These are phyloP conservation scores for Urostyla sp. DNA, from an alignment of 73 alveolate genomes.

Conservation along the genomic window DNA sequence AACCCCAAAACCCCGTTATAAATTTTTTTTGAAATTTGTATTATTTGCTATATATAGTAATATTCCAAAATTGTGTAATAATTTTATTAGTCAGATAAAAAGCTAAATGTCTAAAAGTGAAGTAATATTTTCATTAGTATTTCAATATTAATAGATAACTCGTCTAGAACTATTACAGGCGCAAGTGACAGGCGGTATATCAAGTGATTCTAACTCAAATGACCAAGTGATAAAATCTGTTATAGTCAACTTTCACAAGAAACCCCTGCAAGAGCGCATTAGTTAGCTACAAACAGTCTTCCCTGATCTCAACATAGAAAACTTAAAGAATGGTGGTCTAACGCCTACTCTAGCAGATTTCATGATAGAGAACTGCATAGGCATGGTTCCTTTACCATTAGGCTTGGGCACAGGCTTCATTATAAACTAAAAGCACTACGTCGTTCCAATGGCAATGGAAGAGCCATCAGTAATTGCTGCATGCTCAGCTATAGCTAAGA, in stretches of 20 bases:
- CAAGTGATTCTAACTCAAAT: neutral
- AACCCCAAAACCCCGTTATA: no score
- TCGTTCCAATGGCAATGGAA: constrained; percentile 98
- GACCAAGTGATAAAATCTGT: constrained; percentile 37
- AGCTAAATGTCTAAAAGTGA: no score
- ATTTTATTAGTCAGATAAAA: no score
- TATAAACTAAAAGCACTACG: constrained; percentile 89
- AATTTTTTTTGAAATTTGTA: no score
- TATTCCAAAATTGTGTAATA: no score
- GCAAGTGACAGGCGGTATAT: neutral
- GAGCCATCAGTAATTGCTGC: constrained; percentile 99
- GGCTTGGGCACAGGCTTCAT: constrained; percentile 96
- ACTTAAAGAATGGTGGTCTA: constrained; percentile 88
- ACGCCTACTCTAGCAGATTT: constrained; percentile 90
- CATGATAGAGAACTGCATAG: constrained; percentile 97
- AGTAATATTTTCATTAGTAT: no score
- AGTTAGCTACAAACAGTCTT: constrained; percentile 72
- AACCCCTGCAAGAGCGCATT: constrained; percentile 58
- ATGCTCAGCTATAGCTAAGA: constrained; percentile 95
- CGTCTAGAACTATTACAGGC: no score
- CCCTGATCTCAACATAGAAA: constrained; percentile 79
- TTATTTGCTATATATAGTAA: no score
- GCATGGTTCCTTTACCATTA: constrained; percentile 89
- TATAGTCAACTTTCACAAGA: constrained; percentile 59
- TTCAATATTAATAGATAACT: no score